Evolutionary conservation across 2,329 filamentous ascomycete species (phyloP).

Genomic region (Penicillium sp.): DNA sequence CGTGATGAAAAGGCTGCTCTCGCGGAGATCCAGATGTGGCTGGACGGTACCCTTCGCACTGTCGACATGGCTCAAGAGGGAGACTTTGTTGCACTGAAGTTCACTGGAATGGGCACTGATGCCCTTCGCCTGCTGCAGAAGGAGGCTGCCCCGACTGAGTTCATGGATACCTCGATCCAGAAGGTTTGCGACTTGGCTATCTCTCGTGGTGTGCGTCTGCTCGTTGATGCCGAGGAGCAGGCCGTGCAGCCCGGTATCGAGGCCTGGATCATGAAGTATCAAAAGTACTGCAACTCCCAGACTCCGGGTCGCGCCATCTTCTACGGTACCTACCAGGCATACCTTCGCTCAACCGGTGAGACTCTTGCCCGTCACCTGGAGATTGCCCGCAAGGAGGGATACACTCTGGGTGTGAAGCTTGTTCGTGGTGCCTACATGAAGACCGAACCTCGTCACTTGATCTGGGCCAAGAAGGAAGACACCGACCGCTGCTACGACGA

Average conservation of each 20-base stretch:
- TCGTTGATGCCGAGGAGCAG: conserved; percentile 58
- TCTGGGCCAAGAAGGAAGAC: conserved; percentile 50
- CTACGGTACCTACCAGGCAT: conserved; percentile 57
- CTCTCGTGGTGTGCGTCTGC: conserved; percentile 47
- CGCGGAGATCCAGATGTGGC: conserved; percentile 48
- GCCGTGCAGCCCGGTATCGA: conserved; percentile 55
- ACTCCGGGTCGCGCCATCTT: conserved; percentile 54
- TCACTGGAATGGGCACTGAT: conserved; percentile 52
- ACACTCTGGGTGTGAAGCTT: conserved; percentile 54
- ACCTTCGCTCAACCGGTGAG: conserved; percentile 51
- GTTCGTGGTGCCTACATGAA: conserved; percentile 57
- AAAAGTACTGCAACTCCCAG: conserved; percentile 54
- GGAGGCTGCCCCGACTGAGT: conserved; percentile 40
- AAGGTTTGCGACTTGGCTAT: conserved; percentile 47
- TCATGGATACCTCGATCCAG: conserved; percentile 46
- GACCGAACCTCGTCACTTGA: conserved; percentile 48
- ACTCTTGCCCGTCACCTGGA: conserved; percentile 51
- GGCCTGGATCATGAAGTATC: conserved; percentile 55
- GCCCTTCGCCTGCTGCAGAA: conserved; percentile 46
- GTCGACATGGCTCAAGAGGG: conserved; percentile 55
- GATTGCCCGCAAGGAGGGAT: conserved; percentile 50
- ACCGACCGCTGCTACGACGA: conserved; percentile 58
- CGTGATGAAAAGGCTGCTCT: conserved; percentile 34
- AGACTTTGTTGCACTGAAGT: conserved; percentile 56
- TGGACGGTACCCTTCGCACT: conserved; percentile 55